Percentiles rank a stretch among this genome's conserved stretches.
phyloP scores from a whole-genome alignment of 495 filamentous ascomycete genomes.

The Penicillium verhagenii region DNA sequence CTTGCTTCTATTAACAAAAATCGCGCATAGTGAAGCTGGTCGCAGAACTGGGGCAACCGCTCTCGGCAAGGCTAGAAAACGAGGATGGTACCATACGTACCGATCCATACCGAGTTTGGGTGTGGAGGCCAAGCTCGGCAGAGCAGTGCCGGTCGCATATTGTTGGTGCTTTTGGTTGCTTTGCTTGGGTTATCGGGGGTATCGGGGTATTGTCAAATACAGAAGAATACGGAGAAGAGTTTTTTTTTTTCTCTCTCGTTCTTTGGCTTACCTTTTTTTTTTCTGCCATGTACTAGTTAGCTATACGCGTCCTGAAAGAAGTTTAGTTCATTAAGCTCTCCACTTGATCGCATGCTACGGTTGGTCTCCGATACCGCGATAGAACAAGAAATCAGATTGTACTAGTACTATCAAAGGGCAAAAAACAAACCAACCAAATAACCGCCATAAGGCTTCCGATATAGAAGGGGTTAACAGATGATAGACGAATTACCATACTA shows the following conservation, averaged over 20 bases:
- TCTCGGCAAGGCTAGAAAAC: slow-evolving; percentile 18
- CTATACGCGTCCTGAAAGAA: not conserved
- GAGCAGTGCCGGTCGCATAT: slow-evolving; percentile 13
- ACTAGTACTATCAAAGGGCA: too few species aligned
- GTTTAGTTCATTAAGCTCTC: not conserved
- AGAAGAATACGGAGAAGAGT: not conserved
- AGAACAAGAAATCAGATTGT: not conserved
- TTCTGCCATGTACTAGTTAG: too few species aligned
- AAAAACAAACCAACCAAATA: too few species aligned
- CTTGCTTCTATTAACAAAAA: slow-evolving; percentile 17
- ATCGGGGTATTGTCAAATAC: not conserved
- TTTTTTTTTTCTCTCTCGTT: too few species aligned
- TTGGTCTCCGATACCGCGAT: not conserved
- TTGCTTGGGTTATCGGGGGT: too few species aligned
- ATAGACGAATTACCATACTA: too few species aligned
- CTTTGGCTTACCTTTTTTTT: too few species aligned
- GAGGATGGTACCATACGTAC: slow-evolving; percentile 5
- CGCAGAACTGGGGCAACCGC: slow-evolving; percentile 15
- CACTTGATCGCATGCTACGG: not conserved
- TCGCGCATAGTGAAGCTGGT: slow-evolving; percentile 32
- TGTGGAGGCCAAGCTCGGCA: slow-evolving; percentile 19
- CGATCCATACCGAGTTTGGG: slow-evolving; percentile 6
- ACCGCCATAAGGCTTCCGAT: too few species aligned
- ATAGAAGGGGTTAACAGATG: too few species aligned
- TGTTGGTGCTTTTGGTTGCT: not conserved